A percentile compares a stretch with the other conserved stretches of the same genome.
phyloP scores from a whole-genome alignment of 805 yeast genomes.

The Henningerozyma blattae region DNA sequence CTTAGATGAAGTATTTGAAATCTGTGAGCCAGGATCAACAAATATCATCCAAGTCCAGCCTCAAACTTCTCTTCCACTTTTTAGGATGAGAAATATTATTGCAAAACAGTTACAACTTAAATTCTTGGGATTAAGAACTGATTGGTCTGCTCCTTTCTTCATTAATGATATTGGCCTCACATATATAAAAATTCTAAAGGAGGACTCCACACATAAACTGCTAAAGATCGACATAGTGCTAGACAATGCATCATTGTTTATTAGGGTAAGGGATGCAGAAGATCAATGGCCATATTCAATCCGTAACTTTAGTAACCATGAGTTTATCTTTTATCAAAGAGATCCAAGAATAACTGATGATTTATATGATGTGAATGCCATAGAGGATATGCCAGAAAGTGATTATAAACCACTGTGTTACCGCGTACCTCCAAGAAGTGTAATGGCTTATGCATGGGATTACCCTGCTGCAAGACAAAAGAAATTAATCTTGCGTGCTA shows the following conservation, averaged over 20 bases:
- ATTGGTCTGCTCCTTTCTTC: constrained; percentile 83
- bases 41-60: constrained; percentile 35
- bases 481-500: constrained; percentile 62
- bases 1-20: constrained; percentile 40
- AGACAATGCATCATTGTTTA: constrained; percentile 74
- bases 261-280: constrained; percentile 60
- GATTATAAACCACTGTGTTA: constrained; percentile 71
- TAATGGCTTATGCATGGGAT: constrained; percentile 98
- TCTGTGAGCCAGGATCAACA: constrained; percentile 60
- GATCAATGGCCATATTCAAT: constrained; percentile 88
- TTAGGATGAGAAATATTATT: constrained; percentile 40
- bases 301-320: constrained; percentile 79
- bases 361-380: constrained; percentile 36
- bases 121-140: constrained; percentile 41
- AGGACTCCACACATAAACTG: constrained; percentile 54
- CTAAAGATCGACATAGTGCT: constrained; percentile 60
- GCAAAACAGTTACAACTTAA: constrained; percentile 52
- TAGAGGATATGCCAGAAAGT: constrained; percentile 34
- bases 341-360: constrained; percentile 44
- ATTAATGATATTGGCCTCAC: constrained; percentile 77
- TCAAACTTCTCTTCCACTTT: constrained; percentile 42
- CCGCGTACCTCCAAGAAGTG: constrained; percentile 75
- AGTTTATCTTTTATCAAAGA: constrained; percentile 75
- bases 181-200: constrained; percentile 56
- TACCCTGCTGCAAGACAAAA: constrained; percentile 83